Evolutionary conservation across 2,329 filamentous ascomycete genomes (phyloP).

Genomic region (Penicillium sp.): DNA sequence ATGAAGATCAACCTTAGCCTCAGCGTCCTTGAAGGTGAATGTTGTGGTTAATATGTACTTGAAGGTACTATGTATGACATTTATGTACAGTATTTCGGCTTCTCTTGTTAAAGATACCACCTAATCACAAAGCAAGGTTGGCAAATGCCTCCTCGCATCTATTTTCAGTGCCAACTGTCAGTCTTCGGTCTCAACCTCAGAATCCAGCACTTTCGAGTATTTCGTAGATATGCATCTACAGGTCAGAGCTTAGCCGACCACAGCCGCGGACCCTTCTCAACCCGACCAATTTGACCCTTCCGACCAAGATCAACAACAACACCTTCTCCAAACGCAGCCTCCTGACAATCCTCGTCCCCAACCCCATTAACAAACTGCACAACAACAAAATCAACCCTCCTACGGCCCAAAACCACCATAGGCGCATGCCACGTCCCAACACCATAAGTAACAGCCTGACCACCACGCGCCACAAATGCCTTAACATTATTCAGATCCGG

Average conservation of each 20-base stretch:
- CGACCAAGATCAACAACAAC: slow-evolving; percentile 32
- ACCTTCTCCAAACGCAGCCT: slow-evolving; percentile 55
- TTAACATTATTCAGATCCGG: slow-evolving; percentile 69
- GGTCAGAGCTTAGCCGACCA: slow-evolving; percentile 21
- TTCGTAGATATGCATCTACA: not conserved
- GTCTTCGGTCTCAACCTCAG: not conserved
- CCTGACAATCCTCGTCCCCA: slow-evolving; percentile 80
- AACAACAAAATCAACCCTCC: slow-evolving; percentile 79
- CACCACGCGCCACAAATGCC: slow-evolving; percentile 74
- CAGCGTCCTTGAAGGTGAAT: not conserved
- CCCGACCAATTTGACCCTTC: slow-evolving; percentile 20
- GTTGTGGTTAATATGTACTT: not conserved
- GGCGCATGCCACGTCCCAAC: slow-evolving; percentile 95
- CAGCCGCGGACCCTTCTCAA: slow-evolving; percentile 12
- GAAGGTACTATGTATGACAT: slow-evolving; percentile 1
- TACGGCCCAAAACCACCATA: slow-evolving; percentile 78
- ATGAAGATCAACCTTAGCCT: not conserved
- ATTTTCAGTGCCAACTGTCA: not conserved
- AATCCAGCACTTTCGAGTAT: not conserved
- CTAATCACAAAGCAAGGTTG: not conserved
- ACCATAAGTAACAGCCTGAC: slow-evolving; percentile 86
- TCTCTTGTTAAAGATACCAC: not conserved
- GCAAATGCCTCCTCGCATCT: not conserved
- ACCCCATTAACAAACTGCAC: slow-evolving; percentile 86
- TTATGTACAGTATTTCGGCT: slow-evolving; percentile 7